A percentile compares a stretch with the other conserved stretches of the same genome.
Evolutionary conservation across 1,139 yeast genomes (phyloP).

Genomic region (Kodamaea fungicola): DNA sequence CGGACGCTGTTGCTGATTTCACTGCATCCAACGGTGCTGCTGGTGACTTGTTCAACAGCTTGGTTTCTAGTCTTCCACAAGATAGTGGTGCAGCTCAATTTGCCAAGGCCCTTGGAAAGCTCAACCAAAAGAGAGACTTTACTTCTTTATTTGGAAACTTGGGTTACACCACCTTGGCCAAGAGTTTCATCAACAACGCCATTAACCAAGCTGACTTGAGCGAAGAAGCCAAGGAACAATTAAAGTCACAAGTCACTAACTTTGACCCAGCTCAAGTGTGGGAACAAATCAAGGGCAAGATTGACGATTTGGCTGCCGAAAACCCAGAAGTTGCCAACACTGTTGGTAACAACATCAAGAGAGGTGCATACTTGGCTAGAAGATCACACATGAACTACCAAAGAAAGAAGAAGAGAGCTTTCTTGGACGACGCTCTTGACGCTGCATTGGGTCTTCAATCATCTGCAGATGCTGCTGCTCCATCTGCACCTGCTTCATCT

Average conservation of each 20-base stretch:
- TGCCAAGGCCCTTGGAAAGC: constrained; percentile 11
- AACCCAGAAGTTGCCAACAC: constrained; percentile 10
- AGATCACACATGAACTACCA: constrained; percentile 5
- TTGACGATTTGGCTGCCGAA: constrained; percentile 7
- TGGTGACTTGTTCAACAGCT: constrained; percentile 15
- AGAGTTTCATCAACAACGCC: constrained; percentile 7
- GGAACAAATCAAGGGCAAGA: constrained; percentile 7
- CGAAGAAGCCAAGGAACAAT: constrained; percentile 6
- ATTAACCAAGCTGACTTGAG: constrained; percentile 7
- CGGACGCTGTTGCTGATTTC: constrained; percentile 5
- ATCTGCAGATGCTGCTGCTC: constrained; percentile 6
- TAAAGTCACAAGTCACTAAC: constrained; percentile 16
- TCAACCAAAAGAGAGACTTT: constrained; percentile 8
- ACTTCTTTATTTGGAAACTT: constrained; percentile 3
- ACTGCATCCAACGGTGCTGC: constrained; percentile 13
- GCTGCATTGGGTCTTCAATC: constrained; percentile 7
- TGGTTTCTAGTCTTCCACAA: constrained; percentile 4
- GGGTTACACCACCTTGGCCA: constrained; percentile 6
- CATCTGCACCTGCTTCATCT: constrained; percentile 10
- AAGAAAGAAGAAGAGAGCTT: constrained; percentile 5
- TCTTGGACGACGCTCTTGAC: constrained; percentile 9
- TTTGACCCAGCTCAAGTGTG: constrained; percentile 17
- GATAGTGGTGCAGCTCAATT: neutral
- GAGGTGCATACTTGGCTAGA: constrained; percentile 6
- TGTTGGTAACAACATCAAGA: constrained; percentile 6